Conservation (phyloP, 163 green algal genomes). For the Scenedesmus sp. region DNA sequence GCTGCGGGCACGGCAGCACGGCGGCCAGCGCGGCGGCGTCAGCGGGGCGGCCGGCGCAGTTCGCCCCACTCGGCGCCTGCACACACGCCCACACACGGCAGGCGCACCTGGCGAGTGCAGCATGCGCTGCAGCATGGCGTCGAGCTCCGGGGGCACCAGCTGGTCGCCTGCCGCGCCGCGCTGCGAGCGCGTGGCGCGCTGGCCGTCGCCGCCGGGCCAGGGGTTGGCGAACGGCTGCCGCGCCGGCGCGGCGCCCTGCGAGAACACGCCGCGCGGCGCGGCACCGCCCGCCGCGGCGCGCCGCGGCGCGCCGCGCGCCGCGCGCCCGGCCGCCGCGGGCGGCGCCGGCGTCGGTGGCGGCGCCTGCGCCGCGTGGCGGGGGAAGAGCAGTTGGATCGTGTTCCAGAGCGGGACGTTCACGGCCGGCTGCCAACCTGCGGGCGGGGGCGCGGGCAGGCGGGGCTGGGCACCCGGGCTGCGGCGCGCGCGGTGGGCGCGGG, state of each 20-base stretch:
- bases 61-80: background rate
- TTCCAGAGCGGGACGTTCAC: conserved; percentile 70
- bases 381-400: conserved; percentile 71
- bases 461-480: background rate
- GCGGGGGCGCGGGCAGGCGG: too few relatives aligned
- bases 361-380: conserved; percentile 32
- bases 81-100: background rate
- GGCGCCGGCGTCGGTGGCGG: conserved; percentile 34
- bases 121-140: conserved; percentile 9
- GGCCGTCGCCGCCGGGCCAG: background rate
- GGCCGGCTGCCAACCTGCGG: conserved; percentile 48
- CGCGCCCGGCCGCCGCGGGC: background rate
- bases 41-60: too few relatives aligned
- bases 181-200: too few relatives aligned
- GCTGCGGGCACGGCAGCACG: too few relatives aligned
- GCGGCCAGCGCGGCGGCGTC: background rate
- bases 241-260: background rate
- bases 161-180: background rate
- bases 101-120: background rate
- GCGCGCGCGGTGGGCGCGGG: too few relatives aligned
- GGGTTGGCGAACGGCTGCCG: background rate
- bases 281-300: background rate
- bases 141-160: conserved; percentile 11
- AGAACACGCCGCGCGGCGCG: background rate
- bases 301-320: background rate